A percentile compares a stretch with the other conserved stretches of the same genome.
These are phyloP conservation scores for Irpex sp. DNA, from an alignment of 1,284 basidiomycete genomes.

Conservation along the genomic window DNA sequence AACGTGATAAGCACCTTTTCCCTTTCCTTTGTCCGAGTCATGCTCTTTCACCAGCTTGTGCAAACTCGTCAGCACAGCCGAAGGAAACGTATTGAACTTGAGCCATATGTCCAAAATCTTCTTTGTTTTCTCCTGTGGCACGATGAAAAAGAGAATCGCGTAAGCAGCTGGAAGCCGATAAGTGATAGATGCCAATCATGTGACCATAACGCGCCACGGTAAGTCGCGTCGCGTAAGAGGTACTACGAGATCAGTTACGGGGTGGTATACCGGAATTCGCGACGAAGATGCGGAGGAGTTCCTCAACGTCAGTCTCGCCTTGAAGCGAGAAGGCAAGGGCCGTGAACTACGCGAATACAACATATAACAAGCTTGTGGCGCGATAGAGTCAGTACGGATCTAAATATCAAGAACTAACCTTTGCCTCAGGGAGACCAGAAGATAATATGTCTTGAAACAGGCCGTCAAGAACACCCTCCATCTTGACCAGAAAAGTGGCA, in stretches of 20 bases:
- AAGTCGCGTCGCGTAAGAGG: slow-evolving; percentile 7
- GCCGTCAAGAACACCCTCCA: slow-evolving; percentile 83
- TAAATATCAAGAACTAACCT: slow-evolving; percentile 60
- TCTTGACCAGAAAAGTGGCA: slow-evolving; percentile 79
- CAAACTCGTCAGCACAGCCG: slow-evolving; percentile 63
- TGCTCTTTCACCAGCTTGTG: slow-evolving; percentile 59
- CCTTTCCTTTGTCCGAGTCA: slow-evolving; percentile 44
- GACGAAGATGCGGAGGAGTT: slow-evolving; percentile 2
- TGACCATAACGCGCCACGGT: slow-evolving; percentile 15
- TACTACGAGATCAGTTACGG: not conserved
- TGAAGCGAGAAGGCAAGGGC: slow-evolving; percentile 11
- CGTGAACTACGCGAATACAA: slow-evolving; percentile 11
- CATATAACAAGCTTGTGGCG: slow-evolving; percentile 14
- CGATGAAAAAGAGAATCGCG: slow-evolving; percentile 3
- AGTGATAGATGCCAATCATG: slow-evolving; percentile 9
- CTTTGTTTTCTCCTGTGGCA: slow-evolving; percentile 83
- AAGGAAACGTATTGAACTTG: slow-evolving; percentile 82
- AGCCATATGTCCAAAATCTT: slow-evolving; percentile 95
- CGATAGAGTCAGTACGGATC: not conserved
- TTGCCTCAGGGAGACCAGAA: slow-evolving; percentile 61
- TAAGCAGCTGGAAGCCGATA: not conserved
- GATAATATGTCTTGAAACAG: slow-evolving; percentile 78
- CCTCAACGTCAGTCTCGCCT: not conserved
- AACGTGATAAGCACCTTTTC: slow-evolving; percentile 83
- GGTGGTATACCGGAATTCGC: not conserved